Conservation (phyloP, 768 basidiomycete genomes). For the Zangia roseola region DNA sequence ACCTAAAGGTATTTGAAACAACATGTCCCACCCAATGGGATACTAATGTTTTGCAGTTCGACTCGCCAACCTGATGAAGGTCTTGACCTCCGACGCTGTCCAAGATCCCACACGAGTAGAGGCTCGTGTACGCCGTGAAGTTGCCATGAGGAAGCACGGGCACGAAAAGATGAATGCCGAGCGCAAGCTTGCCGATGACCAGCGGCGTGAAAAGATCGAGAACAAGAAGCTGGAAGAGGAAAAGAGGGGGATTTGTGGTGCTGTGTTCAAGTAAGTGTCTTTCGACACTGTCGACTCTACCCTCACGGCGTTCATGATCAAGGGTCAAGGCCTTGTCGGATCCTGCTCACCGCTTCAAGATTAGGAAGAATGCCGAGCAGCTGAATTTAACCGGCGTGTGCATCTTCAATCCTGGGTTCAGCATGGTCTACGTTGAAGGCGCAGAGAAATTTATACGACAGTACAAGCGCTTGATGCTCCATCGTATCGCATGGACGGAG, state of each 20-base stretch:
- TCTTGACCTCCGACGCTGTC: constrained; percentile 92
- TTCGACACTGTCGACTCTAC: not conserved
- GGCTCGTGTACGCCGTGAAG: constrained; percentile 90
- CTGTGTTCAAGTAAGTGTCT: constrained; percentile 83
- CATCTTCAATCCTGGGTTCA: constrained; percentile 88
- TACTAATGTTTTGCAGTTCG: constrained; percentile 56
- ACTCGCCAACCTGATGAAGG: constrained; percentile 94
- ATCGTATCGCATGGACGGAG: constrained; percentile 93
- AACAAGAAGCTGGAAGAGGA: constrained; percentile 85
- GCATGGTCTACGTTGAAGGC: constrained; percentile 92
- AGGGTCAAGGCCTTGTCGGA: constrained; percentile 89
- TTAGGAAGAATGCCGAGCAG: constrained; percentile 95
- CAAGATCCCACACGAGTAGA: constrained; percentile 98
- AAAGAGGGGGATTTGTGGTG: constrained; percentile 76
- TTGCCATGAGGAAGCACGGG: constrained; percentile 80
- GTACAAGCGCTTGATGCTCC: constrained; percentile 84
- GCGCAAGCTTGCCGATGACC: constrained; percentile 89
- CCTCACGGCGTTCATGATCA: constrained; percentile 4
- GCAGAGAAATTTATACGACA: constrained; percentile 79
- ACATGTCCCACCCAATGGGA: not conserved
- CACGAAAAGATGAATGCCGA: constrained; percentile 95
- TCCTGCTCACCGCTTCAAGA: constrained; percentile 92
- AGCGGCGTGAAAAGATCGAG: constrained; percentile 84
- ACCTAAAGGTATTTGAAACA: constrained; percentile 69
- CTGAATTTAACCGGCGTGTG: constrained; percentile 83